Base-by-base conservation (phyloP, 305 asterid species). In the Vinca major region DNA sequence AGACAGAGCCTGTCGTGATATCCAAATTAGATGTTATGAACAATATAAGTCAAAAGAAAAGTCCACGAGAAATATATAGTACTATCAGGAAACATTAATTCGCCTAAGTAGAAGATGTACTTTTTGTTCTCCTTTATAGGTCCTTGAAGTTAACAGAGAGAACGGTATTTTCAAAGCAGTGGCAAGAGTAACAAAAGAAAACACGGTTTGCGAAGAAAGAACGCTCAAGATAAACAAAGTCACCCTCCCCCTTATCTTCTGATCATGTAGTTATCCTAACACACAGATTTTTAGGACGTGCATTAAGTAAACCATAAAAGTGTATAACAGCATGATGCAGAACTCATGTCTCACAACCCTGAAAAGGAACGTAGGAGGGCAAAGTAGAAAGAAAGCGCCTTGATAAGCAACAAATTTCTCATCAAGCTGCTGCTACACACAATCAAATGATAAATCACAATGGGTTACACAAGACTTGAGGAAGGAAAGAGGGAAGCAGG, bases 1-100 rank as follows among this genome's bases (percentile, higher is more conserved):
- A 88, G 88, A 84, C 97, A 90, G 64, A 90, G 86, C 97, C 97
- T 90, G 86, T 83, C 77, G 79, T 68, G 50, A 78, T 70, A 75
- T 75, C 75, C 69, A 66, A 40, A 51, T 17, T 41, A 55, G 53
- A 39, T 37, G 73, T 80, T 69, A 79, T 71, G 36, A 52, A 43
- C 26, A 37, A 61, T 13, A 17, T 0, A 61, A 39, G 48, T 16
- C 48, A 4, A 44, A 56, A 53, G 45, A 64, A 69, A 71, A 72
- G 58, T 74, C 68, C 63, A 63, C 54, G 47, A 62, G 40, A 71
- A 44, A 45, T 33, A 33, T 33, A 4, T 39, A 64, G 40, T 21
- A 45, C 47, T 21, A 63, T 36, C 58, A 53, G 53, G 47, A 54
- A 62, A 33, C 1, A 3, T 16, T 33, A 47, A 7, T 62, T 62